A percentile compares a stretch with the other conserved stretches of the same genome.
Evolutionary conservation across 2,329 filamentous ascomycete species (phyloP).

Genomic region (Trichophyton benhamiae): DNA sequence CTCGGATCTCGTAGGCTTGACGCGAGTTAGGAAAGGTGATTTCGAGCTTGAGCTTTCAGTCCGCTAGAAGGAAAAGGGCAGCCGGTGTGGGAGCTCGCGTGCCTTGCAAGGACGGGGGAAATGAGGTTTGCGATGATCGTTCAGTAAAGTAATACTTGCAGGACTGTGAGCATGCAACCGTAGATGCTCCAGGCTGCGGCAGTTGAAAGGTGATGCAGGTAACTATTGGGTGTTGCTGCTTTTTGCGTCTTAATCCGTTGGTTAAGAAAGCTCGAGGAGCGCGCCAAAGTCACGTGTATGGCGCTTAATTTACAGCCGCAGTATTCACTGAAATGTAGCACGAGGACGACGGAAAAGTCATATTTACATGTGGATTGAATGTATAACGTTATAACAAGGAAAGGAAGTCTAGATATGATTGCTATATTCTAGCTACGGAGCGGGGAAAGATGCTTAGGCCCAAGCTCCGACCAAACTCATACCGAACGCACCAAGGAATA

Average conservation of each 20-base stretch:
- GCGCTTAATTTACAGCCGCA: background rate
- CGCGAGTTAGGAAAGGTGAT: background rate
- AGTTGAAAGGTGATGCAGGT: background rate
- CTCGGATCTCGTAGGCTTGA: background rate
- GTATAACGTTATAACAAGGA: too few species aligned
- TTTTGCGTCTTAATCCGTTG: too few species aligned
- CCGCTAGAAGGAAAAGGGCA: background rate
- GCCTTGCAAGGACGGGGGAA: background rate
- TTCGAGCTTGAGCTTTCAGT: background rate
- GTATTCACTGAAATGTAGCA: background rate
- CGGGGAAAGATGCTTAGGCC: conserved; percentile 37
- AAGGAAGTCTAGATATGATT: background rate
- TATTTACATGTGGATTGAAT: too few species aligned
- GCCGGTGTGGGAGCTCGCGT: background rate
- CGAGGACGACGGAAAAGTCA: too few species aligned
- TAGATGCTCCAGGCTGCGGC: background rate
- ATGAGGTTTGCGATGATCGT: background rate
- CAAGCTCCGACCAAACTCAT: conserved; percentile 65
- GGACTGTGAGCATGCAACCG: background rate
- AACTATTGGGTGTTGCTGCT: too few species aligned
- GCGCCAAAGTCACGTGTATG: background rate
- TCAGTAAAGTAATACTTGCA: background rate
- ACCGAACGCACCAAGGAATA: conserved; percentile 50
- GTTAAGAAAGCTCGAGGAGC: background rate
- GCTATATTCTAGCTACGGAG: background rate